These are phyloP conservation scores for Agrocybe praecox DNA, from an alignment of 768 basidiomycete genomes.

Conservation along the genomic window DNA sequence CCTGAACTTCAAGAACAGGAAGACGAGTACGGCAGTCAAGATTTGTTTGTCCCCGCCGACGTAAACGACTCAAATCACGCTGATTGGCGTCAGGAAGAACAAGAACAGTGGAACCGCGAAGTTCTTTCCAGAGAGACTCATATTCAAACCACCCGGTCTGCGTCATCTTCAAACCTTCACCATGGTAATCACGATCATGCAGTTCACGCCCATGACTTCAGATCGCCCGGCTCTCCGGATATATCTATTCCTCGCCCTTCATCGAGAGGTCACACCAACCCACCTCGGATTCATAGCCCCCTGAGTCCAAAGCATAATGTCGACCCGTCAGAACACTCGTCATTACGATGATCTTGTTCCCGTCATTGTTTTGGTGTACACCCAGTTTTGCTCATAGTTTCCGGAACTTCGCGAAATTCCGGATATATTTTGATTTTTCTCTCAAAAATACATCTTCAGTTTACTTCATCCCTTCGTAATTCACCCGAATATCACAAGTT, in stretches of 20 bases:
- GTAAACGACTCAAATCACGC: conserved; percentile 28
- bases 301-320: neutral
- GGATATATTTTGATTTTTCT: neutral
- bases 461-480: neutral
- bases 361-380: neutral
- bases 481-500: neutral
- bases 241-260: neutral
- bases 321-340: neutral
- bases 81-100: conserved; percentile 32
- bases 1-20: conserved; percentile 50
- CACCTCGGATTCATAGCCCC: neutral
- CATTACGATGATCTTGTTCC: neutral
- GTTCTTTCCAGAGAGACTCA: conserved; percentile 20
- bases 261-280: neutral
- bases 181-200: neutral
- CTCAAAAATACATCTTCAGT: neutral
- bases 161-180: neutral
- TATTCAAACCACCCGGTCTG: neutral
- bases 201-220: neutral
- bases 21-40: conserved; percentile 61
- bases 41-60: conserved; percentile 78
- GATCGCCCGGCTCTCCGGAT: neutral
- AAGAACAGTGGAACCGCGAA: conserved; percentile 31
- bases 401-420: neutral
- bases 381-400: neutral